Base-by-base conservation (phyloP, 768 basidiomycete species). In the Amanita phalloides region DNA sequence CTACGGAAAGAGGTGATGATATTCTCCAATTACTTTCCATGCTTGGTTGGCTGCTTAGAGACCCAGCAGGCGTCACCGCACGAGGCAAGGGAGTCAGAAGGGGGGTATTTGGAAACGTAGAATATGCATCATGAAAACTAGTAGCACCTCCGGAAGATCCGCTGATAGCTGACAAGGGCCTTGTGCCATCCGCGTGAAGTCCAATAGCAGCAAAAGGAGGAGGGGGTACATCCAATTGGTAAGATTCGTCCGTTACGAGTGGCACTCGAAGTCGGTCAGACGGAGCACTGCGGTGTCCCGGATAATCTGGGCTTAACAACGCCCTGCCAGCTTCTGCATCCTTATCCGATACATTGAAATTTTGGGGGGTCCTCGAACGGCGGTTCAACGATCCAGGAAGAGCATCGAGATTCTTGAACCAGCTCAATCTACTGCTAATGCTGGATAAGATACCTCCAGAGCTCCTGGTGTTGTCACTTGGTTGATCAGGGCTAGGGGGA, bases 81-180 rank as follows among this genome's bases (percentile, higher is more conserved):
- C 75, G 66, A 4, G 73, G 75, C 7, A 71, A 70, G 44, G 74
- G 71, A 1, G 70, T 55, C 41, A 72, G 51, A 1, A 67, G 58
- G 5, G 72, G 71, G 6, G 71, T 72, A 38, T 63, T 64, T 20
- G 78, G 74, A 13, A 68, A 35, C 2, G 78, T 77, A 0, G 81
- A 82, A 3, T 63, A 53, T 0, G 84, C 84, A 58, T 86, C 84
- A 54, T 80, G 79, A 56, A 80, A 86, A 2, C 82, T 57, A 0
- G 82, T 84, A 28, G 67, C 72, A 3, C 76, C 82, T 43, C n/a
- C 42, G 14, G 50, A 51, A 1, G 77, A 78, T 11, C 67, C 71
- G 50, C 84, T 86, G 36, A 77, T 66, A 44, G 69, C 69, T 0
- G 86, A 86, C 28, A 75, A 62, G 0, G 85, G 85, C 3, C 85